Evolutionary conservation across 176 grass and related monocot species (phyloP).

Genomic region (Phyllostachys edulis): DNA sequence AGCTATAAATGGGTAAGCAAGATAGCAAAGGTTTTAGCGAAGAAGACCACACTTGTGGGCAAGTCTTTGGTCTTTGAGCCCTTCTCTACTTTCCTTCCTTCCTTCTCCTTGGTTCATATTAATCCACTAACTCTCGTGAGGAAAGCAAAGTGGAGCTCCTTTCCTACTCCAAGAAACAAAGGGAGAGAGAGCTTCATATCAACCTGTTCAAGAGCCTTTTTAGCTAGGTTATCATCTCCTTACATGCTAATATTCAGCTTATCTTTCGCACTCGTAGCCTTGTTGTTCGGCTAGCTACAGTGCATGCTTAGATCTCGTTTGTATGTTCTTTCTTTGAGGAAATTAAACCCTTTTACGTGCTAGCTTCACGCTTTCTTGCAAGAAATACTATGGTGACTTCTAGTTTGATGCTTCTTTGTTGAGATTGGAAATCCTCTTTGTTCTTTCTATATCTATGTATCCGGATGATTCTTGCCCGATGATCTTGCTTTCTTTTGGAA

Average conservation of each 20-base stretch:
- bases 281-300: conserved; percentile 28
- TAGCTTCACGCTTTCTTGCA: conserved; percentile 26
- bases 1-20: conserved; percentile 54
- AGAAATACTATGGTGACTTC: conserved; percentile 1
- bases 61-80: neutral
- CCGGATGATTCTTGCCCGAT: conserved; percentile 9
- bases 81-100: conserved; percentile 13
- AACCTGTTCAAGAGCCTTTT: neutral
- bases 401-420: conserved; percentile 21
- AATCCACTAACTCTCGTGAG: conserved; percentile 25
- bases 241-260: conserved; percentile 35
- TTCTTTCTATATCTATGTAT: conserved; percentile 27
- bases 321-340: conserved; percentile 38
- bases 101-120: conserved; percentile 24
- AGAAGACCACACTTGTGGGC: conserved; percentile 18
- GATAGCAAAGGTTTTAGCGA: conserved; percentile 18
- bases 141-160: conserved; percentile 22
- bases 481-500: conserved; percentile 12
- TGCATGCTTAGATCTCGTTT: conserved; percentile 11
- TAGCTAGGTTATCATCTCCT: conserved; percentile 38
- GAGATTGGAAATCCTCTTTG: neutral
- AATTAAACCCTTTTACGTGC: conserved; percentile 6
- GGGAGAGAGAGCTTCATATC: neutral
- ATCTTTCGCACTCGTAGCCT: neutral
- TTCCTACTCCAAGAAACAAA: conserved; percentile 45